Base-by-base conservation (phyloP, 768 basidiomycete species). In the Boletales sp. region DNA sequence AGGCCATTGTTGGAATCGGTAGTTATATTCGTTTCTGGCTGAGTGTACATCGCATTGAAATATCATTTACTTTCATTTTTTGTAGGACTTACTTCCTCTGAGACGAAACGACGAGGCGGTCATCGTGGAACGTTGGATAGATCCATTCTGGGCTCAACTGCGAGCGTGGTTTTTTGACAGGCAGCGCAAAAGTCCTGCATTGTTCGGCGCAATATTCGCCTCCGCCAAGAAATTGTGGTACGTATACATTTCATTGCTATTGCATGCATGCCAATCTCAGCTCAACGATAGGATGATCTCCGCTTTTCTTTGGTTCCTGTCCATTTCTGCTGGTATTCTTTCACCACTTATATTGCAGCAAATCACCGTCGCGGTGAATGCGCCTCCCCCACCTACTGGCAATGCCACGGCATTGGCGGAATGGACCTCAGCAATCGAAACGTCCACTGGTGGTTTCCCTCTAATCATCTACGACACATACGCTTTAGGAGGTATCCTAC, bases 1-100 rank as follows among this genome's bases (percentile, higher is more conserved):
- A 55, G 62, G 31, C 62, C 62, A n/a, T 53, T 63, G 53, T 48
- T 63, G 57, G 59, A 63, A 63, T 59, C 62, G 62, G 62, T 64
- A 59, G 59, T 59, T 63, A 61, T 63, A 51, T 64, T 57, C 30
- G 17, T 36, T 53, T 61, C 54, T 55, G 57, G 62, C 13, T 64
- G 30, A 61, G 6, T 56, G 54, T 61, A 63, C 31, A 48, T 53
- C 49, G 51, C 34, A 40, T 62, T 59, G 42, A 58, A 44, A 46
- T 60, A 17, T 58, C 49, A 47, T 50, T 41, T 25, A 36, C 51
- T 18, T 44, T 50, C 49, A 41, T 39, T 37, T 44, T 37, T 8
- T 56, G 51, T 44, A 64, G 62, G 62, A 64, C 40, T 31, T 64
- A 28, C 49, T 64, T 30, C 62, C 62, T 44, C 42, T 64, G 12